Conservation (phyloP, 2,329 filamentous ascomycete genomes). For the Phyllachora maydis region DNA sequence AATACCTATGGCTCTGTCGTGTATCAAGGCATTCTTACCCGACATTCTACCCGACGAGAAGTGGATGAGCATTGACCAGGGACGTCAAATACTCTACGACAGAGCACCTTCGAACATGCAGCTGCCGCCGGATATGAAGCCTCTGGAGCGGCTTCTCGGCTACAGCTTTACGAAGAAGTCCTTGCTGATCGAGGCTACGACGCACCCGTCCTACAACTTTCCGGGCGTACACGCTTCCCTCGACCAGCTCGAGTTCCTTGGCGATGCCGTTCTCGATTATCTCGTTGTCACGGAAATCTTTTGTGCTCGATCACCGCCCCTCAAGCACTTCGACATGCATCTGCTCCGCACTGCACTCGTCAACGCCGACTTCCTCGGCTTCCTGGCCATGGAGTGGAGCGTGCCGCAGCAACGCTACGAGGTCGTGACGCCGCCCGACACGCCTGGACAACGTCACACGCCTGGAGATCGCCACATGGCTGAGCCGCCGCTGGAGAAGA, state of each 20-base stretch:
- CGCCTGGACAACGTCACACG: too few species aligned
- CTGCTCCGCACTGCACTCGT: conserved; percentile 54
- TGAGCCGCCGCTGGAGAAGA: conserved; percentile 4
- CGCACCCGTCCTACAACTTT: conserved; percentile 41
- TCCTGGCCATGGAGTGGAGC: conserved; percentile 42
- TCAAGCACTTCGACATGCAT: conserved; percentile 45
- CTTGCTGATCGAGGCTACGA: conserved; percentile 60
- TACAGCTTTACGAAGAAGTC: conserved; percentile 49
- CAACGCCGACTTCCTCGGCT: conserved; percentile 64
- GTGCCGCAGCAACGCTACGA: conserved; percentile 9
- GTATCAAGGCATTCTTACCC: too few species aligned
- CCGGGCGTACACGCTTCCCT: conserved; percentile 26
- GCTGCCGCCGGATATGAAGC: conserved; percentile 18
- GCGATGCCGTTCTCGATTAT: conserved; percentile 68
- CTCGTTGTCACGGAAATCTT: conserved; percentile 48
- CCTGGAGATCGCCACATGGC: too few species aligned
- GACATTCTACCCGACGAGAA: conserved; percentile 35
- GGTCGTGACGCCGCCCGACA: conserved; percentile 6
- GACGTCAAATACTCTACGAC: conserved; percentile 21
- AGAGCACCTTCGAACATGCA: conserved; percentile 13
- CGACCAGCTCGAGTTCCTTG: conserved; percentile 73
- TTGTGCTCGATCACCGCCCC: conserved; percentile 12
- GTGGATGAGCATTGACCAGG: conserved; percentile 25
- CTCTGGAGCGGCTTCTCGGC: conserved; percentile 45
- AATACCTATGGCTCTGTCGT: conserved; percentile 36